These are phyloP conservation scores for Mycogone perniciosa DNA, from an alignment of 2,329 filamentous ascomycete genomes.

Conservation along the genomic window DNA sequence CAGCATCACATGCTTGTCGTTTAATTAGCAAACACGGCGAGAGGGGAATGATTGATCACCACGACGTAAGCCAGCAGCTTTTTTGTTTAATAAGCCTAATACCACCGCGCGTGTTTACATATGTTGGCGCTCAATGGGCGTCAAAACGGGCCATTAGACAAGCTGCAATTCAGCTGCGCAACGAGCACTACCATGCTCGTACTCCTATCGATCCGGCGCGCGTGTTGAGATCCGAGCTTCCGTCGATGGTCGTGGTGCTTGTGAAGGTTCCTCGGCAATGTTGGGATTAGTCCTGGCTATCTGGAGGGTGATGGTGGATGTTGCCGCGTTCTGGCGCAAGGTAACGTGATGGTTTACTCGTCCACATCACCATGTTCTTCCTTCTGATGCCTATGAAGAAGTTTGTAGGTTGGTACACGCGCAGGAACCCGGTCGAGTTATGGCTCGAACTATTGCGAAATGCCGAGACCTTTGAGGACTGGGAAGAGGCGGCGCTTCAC, in stretches of 20 bases:
- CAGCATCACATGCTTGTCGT: slow-evolving; percentile 12
- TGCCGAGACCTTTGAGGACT: slow-evolving; percentile 72
- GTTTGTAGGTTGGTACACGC: slow-evolving; percentile 59
- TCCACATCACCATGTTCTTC: slow-evolving; percentile 10
- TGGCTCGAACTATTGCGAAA: slow-evolving; percentile 60
- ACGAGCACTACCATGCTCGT: background rate
- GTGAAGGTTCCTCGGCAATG: slow-evolving; percentile 31
- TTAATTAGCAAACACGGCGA: slow-evolving; percentile 9
- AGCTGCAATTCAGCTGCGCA: background rate
- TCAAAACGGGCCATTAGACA: background rate
- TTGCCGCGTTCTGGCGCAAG: slow-evolving; percentile 56
- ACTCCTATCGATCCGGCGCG: background rate
- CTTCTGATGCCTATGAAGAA: slow-evolving; percentile 45
- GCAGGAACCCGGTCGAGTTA: slow-evolving; percentile 56
- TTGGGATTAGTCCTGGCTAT: slow-evolving; percentile 43
- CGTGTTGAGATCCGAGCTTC: slow-evolving; percentile 5
- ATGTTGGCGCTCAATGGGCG: background rate
- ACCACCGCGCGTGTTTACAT: background rate
- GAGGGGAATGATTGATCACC: slow-evolving; percentile 8
- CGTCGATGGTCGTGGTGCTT: slow-evolving; percentile 25
- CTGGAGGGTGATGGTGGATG: slow-evolving; percentile 54
- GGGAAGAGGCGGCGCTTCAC: slow-evolving; percentile 75
- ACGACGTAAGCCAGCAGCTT: background rate
- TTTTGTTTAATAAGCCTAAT: background rate
- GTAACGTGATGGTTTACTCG: slow-evolving; percentile 31